Conservation (phyloP, 495 filamentous ascomycete genomes). For the Penicillium robsamsonii region DNA sequence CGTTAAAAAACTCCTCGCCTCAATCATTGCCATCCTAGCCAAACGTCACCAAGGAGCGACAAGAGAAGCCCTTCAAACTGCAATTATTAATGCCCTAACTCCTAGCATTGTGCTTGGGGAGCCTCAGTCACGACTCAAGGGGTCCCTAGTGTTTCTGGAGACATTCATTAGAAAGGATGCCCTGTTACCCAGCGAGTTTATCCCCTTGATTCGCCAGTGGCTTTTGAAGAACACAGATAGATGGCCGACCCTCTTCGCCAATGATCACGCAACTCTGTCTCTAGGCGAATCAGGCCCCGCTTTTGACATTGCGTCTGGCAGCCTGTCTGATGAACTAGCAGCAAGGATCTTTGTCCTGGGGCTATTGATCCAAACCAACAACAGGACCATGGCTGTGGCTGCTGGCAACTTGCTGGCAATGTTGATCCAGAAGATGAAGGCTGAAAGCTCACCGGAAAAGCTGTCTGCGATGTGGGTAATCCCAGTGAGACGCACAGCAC, state of each 20-base stretch:
- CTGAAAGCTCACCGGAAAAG: slow-evolving; percentile 15
- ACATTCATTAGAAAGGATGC: slow-evolving; percentile 41
- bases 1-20: slow-evolving; percentile 67
- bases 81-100: slow-evolving; percentile 27
- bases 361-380: slow-evolving; percentile 38
- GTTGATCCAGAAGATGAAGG: slow-evolving; percentile 49
- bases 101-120: slow-evolving; percentile 43
- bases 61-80: slow-evolving; percentile 19
- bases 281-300: slow-evolving; percentile 16
- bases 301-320: slow-evolving; percentile 13
- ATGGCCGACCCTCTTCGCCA: slow-evolving; percentile 34
- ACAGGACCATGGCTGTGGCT: slow-evolving; percentile 59
- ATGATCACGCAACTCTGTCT: slow-evolving; percentile 31
- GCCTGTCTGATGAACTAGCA: slow-evolving; percentile 18
- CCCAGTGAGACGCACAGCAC: slow-evolving; percentile 37
- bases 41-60: slow-evolving; percentile 44
- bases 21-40: slow-evolving; percentile 51
- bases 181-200: slow-evolving; percentile 30
- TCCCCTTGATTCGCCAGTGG: slow-evolving; percentile 34
- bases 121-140: slow-evolving; percentile 41
- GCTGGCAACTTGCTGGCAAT: slow-evolving; percentile 63
- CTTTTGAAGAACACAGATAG: slow-evolving; percentile 27
- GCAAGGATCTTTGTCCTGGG: slow-evolving; percentile 36
- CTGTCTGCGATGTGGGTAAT: slow-evolving; percentile 36
- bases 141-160: slow-evolving; percentile 42